Evolutionary conservation across 805 yeast species (phyloP).

Genomic region (Metschnikowia kunwiensis): DNA sequence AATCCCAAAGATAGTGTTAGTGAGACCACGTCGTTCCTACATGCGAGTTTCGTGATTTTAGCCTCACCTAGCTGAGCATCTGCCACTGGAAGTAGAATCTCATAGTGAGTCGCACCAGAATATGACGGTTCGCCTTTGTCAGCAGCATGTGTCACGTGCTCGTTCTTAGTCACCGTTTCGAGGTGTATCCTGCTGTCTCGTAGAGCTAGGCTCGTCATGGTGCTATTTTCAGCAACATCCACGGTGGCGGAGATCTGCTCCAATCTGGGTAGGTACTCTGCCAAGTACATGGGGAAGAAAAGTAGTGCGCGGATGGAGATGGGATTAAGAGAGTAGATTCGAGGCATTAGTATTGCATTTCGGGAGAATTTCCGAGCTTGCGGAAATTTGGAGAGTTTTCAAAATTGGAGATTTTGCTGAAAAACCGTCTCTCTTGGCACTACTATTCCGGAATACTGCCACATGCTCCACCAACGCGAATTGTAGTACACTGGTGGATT

Average conservation of each 20-base stretch:
- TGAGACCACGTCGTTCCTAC: background rate
- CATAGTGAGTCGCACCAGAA: background rate
- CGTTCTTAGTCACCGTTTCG: conserved; percentile 4
- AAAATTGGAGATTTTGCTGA: too few species aligned
- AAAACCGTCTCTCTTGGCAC: too few species aligned
- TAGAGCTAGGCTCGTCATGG: conserved; percentile 6
- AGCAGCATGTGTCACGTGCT: too few species aligned
- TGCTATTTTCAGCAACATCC: conserved; percentile 3
- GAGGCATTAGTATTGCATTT: too few species aligned
- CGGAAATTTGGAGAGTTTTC: too few species aligned
- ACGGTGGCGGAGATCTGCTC: conserved; percentile 14
- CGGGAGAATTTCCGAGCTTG: too few species aligned
- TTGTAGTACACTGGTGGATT: too few species aligned
- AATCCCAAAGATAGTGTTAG: conserved; percentile 2
- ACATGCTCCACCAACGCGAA: too few species aligned
- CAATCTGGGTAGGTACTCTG: conserved; percentile 19
- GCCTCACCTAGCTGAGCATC: background rate
- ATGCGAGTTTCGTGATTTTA: conserved; percentile 6
- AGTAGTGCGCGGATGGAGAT: background rate
- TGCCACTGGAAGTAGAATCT: conserved; percentile 6
- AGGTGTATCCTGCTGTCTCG: conserved; percentile 2
- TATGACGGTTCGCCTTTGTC: background rate
- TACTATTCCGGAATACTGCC: too few species aligned
- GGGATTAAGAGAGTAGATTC: background rate
- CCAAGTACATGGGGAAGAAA: conserved; percentile 10